Conservation (phyloP, 805 yeast species). For the Clavispora santaluciae region DNA sequence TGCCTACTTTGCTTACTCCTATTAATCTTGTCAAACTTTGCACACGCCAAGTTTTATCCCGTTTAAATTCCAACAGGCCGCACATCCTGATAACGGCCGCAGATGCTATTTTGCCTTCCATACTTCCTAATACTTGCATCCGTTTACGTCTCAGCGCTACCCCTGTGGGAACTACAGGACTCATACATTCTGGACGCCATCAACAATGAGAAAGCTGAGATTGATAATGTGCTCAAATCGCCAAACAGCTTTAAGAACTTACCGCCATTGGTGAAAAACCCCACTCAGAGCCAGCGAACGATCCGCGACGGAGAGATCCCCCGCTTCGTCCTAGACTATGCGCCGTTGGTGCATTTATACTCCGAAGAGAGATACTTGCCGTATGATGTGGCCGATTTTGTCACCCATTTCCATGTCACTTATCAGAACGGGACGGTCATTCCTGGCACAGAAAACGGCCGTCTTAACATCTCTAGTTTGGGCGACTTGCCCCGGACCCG, state of each 20-base stretch:
- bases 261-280: conserved; percentile 36
- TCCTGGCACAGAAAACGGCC: conserved; percentile 27
- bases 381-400: conserved; percentile 69
- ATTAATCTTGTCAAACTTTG: neutral
- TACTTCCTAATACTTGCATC: conserved; percentile 1
- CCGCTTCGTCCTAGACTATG: conserved; percentile 52
- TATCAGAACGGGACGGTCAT: conserved; percentile 44
- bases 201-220: conserved; percentile 18
- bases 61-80: no score
- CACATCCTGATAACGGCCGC: no score
- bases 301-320: conserved; percentile 57
- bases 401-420: conserved; percentile 57
- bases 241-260: conserved; percentile 20
- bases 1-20: neutral
- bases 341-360: conserved; percentile 81
- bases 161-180: conserved; percentile 17
- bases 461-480: conserved; percentile 28
- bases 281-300: conserved; percentile 31
- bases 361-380: conserved; percentile 87
- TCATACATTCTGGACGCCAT: conserved; percentile 21
- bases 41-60: no score
- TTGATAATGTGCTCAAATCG: conserved; percentile 22
- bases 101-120: no score
- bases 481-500: conserved; percentile 26
- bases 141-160: conserved; percentile 10